A percentile compares a stretch with the other conserved stretches of the same genome.
Evolutionary conservation across 2,329 filamentous ascomycete species (phyloP).

Genomic region (Pleurostoma richardsiae): DNA sequence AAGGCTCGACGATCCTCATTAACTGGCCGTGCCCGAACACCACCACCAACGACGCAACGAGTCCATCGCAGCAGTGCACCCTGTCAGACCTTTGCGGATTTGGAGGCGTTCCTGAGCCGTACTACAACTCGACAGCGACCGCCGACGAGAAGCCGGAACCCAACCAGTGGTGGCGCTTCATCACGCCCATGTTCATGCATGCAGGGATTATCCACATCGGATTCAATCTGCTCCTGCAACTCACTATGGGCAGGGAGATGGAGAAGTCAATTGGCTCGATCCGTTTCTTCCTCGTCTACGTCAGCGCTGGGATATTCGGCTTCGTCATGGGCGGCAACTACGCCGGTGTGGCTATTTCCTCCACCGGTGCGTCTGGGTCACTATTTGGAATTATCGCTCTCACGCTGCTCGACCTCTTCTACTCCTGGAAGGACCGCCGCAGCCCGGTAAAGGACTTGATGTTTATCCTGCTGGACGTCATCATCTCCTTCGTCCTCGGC

Average conservation of each 20-base stretch:
- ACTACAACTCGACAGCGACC: conserved; percentile 41
- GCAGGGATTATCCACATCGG: conserved; percentile 90
- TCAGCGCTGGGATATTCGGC: conserved; percentile 89
- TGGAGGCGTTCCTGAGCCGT: conserved; percentile 65
- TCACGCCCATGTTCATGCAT: conserved; percentile 91
- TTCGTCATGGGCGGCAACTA: conserved; percentile 95
- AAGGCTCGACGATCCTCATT: conserved; percentile 42
- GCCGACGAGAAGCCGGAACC: conserved; percentile 55
- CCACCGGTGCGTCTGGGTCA: conserved; percentile 82
- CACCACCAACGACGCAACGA: conserved; percentile 50
- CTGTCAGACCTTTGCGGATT: conserved; percentile 84
- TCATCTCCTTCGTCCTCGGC: conserved; percentile 87
- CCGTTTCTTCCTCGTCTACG: conserved; percentile 85
- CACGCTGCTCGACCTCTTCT: conserved; percentile 81
- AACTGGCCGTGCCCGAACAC: conserved; percentile 79
- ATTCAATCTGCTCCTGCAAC: conserved; percentile 89
- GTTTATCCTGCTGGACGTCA: conserved; percentile 79
- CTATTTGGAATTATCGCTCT: conserved; percentile 91
- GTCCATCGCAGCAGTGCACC: conserved; percentile 54
- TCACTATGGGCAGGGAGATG: conserved; percentile 89
- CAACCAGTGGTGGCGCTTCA: conserved; percentile 97
- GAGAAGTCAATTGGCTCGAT: conserved; percentile 84
- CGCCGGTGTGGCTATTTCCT: conserved; percentile 73
- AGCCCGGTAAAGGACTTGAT: conserved; percentile 78
- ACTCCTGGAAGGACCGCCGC: conserved; percentile 79